Evolutionary conservation across 768 basidiomycete species (phyloP).

Genomic region (Tulasnella sp.): DNA sequence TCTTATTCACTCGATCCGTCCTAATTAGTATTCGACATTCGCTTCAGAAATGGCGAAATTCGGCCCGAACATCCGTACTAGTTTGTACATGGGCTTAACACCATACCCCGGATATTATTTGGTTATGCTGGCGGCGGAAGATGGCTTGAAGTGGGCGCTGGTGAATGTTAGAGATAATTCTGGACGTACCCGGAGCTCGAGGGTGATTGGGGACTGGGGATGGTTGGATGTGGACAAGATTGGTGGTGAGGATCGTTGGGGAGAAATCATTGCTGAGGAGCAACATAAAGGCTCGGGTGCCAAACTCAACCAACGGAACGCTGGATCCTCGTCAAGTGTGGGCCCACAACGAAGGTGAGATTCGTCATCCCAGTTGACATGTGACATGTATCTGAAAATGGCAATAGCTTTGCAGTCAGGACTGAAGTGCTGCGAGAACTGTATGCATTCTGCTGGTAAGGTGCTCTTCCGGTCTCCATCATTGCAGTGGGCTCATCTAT

Average conservation of each 20-base stretch:
- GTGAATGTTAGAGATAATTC: conserved; percentile 34
- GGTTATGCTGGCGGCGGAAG: conserved; percentile 66
- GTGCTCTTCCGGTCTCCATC: neutral
- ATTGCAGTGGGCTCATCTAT: neutral
- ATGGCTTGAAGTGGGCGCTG: conserved; percentile 68
- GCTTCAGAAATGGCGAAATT: conserved; percentile 35
- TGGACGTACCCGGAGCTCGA: conserved; percentile 19
- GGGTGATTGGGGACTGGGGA: conserved; percentile 17
- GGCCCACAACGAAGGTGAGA: neutral
- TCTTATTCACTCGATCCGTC: conserved; percentile 9
- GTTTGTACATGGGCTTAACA: conserved; percentile 61
- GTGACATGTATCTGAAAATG: no score
- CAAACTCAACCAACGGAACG: no score
- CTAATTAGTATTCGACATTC: neutral
- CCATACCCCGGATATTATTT: conserved; percentile 74
- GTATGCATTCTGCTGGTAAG: conserved; percentile 79
- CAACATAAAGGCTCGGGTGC: no score
- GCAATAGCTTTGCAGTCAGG: conserved; percentile 49
- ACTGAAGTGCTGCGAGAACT: conserved; percentile 62
- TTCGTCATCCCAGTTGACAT: no score
- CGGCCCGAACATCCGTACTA: conserved; percentile 47
- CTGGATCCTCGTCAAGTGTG: no score
- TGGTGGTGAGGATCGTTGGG: conserved; percentile 9
- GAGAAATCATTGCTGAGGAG: neutral
- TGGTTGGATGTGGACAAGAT: conserved; percentile 19